Evolutionary conservation across 352 stramenopile genomes (phyloP), one percentile per base, ranked within the genome.

Genomic region (Globisporangium parvum): DNA sequence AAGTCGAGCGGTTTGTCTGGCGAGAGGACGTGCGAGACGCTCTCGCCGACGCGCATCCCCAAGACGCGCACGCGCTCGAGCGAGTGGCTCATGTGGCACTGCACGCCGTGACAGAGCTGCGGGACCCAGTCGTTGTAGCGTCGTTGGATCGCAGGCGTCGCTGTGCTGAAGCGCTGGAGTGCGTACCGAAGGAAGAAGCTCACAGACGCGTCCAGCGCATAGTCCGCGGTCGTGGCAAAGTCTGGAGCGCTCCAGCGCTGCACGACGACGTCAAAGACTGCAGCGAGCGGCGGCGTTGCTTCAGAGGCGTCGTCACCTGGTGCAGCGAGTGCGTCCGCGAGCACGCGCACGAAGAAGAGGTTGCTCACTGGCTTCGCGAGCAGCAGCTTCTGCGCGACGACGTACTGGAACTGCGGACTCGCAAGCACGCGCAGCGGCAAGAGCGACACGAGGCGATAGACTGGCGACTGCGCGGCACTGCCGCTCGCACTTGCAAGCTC

Each of bases 11-110:
- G 75, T 5, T 89, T 74, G 23, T 87, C 81, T 9, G 78, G 61
- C 6, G 78, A 71, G 24, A 88, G 74, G 18, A 91, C 55, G 41
- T 62, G 57, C 17, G 81, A 88, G 6, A 89, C 10, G 44, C 63
- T 89, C 61, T 91, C 78, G 6, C 75, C 81, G 12, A 91, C 75
- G 11, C 77, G 75, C 78, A 91, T 91, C 1, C 78, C 81, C 24
- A 89, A 60, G 17, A 59, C 41, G 37, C 78, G 76, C 46, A 81
- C 72, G n/a, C 69, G 60, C 58, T 81, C 68, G 8, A 87, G 48
- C 2, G 77, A 87, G 51, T 89, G 75, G 9, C 57, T 67, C 75
- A 91, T 87, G 65, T 89, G 79, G 14, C 74, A 63, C 66, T 91
- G 81, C 2, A 91, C 75, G 14, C 81, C 81, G 54, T 86, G 82